Evolutionary conservation across 306 rosid species (phyloP).

Genomic region (Arachis hypogaea): DNA sequence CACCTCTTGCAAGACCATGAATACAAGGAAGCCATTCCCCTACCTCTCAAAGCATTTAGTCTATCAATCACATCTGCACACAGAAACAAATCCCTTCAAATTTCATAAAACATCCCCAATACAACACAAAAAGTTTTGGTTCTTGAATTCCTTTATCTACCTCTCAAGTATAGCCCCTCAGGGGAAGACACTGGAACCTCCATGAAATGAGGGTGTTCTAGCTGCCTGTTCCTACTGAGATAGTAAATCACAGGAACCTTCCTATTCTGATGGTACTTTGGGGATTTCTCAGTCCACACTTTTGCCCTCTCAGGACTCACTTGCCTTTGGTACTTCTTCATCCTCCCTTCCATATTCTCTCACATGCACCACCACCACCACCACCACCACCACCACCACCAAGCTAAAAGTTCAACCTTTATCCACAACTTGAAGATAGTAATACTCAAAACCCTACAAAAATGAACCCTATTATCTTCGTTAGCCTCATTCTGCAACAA

Average conservation of each 20-base stretch:
- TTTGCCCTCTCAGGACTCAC: conserved; percentile 94
- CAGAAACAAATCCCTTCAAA: conserved; percentile 37
- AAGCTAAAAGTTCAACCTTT: conserved; percentile 29
- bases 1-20: conserved; percentile 99
- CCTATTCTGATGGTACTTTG: conserved; percentile 81
- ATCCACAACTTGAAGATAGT: not conserved
- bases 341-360: conserved; percentile 65
- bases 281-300: conserved; percentile 97
- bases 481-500: conserved; percentile 24
- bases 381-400: conserved; percentile 12
- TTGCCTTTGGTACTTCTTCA: conserved; percentile 73
- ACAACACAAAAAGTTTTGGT: not conserved
- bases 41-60: conserved; percentile 82
- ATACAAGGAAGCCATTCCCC: conserved; percentile 91
- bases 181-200: conserved; percentile 87
- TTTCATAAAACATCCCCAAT: conserved; percentile 4
- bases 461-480: conserved; percentile 33
- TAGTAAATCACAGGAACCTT: conserved; percentile 89
- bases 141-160: conserved; percentile 41
- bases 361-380: conserved; percentile 42
- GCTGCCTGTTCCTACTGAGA: conserved; percentile 81
- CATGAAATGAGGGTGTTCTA: conserved; percentile 99
- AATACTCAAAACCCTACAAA: conserved; percentile 11
- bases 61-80: conserved; percentile 83
- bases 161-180: conserved; percentile 83